Percentiles rank a stretch among this genome's conserved stretches.
phyloP scores from a whole-genome alignment of 768 basidiomycete genomes.

The Rhizopogon vulgaris region DNA sequence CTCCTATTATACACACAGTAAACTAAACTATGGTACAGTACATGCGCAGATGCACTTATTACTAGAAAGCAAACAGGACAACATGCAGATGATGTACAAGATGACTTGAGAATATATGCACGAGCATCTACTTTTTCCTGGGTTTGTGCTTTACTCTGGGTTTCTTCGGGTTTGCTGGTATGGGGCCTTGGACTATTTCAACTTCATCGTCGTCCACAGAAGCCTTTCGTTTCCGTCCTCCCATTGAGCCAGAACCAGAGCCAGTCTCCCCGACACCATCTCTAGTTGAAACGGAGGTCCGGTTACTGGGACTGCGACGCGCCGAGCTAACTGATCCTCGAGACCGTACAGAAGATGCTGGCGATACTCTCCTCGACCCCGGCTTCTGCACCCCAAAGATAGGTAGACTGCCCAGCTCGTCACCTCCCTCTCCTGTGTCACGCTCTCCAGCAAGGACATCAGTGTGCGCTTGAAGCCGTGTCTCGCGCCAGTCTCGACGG shows the following conservation, averaged over 20 bases:
- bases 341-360: conserved; percentile 46
- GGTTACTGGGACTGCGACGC: conserved; percentile 46
- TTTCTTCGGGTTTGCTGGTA: conserved; percentile 29
- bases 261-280: conserved; percentile 24
- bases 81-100: neutral
- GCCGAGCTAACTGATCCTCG: conserved; percentile 25
- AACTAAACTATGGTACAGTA: neutral
- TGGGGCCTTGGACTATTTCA: conserved; percentile 45
- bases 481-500: conserved; percentile 73
- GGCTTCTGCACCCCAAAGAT: conserved; percentile 12
- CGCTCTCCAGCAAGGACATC: conserved; percentile 12
- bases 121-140: conserved; percentile 32
- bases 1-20: conserved; percentile 1
- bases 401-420: conserved; percentile 24
- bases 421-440: conserved; percentile 20
- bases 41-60: conserved; percentile 1
- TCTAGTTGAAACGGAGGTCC: conserved; percentile 41
- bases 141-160: conserved; percentile 30
- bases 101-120: neutral
- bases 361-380: conserved; percentile 36
- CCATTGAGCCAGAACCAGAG: neutral
- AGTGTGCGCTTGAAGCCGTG: conserved; percentile 33
- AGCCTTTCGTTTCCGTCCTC: conserved; percentile 45
- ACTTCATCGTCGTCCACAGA: conserved; percentile 42
- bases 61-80: neutral